These are phyloP conservation scores for Populus hybrid DNA, from an alignment of 441 rosid genomes.

Conservation along the genomic window DNA sequence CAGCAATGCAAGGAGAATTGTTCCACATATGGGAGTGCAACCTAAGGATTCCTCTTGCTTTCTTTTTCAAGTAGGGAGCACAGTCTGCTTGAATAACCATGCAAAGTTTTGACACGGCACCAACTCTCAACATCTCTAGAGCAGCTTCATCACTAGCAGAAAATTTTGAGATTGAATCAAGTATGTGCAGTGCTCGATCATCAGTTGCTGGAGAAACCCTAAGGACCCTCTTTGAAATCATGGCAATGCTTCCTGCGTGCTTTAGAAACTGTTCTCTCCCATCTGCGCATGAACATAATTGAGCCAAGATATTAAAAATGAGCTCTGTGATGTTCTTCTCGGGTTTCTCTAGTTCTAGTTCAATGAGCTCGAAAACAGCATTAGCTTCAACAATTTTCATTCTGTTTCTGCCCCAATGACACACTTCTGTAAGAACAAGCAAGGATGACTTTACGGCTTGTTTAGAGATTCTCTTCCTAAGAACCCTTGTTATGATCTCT, in stretches of 20 bases:
- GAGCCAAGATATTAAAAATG: conserved; percentile 38
- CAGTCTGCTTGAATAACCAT: conserved; percentile 57
- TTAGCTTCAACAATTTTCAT: conserved; percentile 35
- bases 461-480: conserved; percentile 27
- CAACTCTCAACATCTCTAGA: conserved; percentile 55
- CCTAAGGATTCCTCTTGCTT: conserved; percentile 45
- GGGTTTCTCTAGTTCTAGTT: conserved; percentile 44
- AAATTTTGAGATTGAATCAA: conserved; percentile 31
- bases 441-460: conserved; percentile 42
- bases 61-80: conserved; percentile 31
- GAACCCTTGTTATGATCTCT: conserved; percentile 16
- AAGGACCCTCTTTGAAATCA: conserved; percentile 48
- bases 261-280: conserved; percentile 41
- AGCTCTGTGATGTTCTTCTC: conserved; percentile 45
- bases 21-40: conserved; percentile 47
- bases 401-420: conserved; percentile 44
- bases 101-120: conserved; percentile 61
- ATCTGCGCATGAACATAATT: conserved; percentile 45
- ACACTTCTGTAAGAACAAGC: conserved; percentile 31
- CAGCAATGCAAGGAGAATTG: conserved; percentile 54
- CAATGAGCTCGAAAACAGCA: conserved; percentile 42
- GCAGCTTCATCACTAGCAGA: conserved; percentile 33
- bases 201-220: conserved; percentile 49
- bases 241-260: conserved; percentile 49
- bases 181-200: conserved; percentile 40